phyloP scores from a whole-genome alignment of 768 basidiomycete genomes.

The Amanita polypyramis region DNA sequence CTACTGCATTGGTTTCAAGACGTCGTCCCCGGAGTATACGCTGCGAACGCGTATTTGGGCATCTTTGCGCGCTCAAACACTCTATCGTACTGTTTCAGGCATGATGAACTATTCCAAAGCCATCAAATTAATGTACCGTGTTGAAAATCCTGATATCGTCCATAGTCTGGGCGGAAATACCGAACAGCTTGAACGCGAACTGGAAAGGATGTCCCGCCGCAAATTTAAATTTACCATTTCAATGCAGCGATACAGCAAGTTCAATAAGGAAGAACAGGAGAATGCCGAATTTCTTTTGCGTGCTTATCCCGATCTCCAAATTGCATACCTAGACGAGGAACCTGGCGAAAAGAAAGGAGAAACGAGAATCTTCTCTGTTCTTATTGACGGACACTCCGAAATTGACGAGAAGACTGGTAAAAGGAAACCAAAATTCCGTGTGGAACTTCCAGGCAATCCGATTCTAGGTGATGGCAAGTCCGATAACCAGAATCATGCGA shows the following conservation, averaged over 20 bases:
- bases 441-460: conserved; percentile 96
- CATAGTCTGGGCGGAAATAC: conserved; percentile 96
- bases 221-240: conserved; percentile 99
- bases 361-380: conserved; percentile 77
- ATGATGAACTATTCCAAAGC: conserved; percentile 99
- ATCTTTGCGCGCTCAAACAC: conserved; percentile 92
- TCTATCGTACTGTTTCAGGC: conserved; percentile 97
- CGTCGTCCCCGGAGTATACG: conserved; percentile 96
- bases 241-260: conserved; percentile 98
- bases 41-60: conserved; percentile 99
- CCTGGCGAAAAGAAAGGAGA: conserved; percentile 83
- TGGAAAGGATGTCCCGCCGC: conserved; percentile 92
- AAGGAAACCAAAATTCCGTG: conserved; percentile 92
- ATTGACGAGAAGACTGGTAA: conserved; percentile 80
- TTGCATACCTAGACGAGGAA: conserved; percentile 97
- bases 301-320: conserved; percentile 97
- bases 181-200: conserved; percentile 87
- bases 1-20: conserved; percentile 99
- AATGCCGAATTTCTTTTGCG: conserved; percentile 97
- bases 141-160: conserved; percentile 97
- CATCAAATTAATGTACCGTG: conserved; percentile 96
- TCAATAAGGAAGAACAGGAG: conserved; percentile 98
- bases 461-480: conserved; percentile 99
- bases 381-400: conserved; percentile 98
- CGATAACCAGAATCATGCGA: conserved; percentile 99